Base-by-base conservation (phyloP, 805 yeast genomes). In the Starmerella riodocensis region DNA sequence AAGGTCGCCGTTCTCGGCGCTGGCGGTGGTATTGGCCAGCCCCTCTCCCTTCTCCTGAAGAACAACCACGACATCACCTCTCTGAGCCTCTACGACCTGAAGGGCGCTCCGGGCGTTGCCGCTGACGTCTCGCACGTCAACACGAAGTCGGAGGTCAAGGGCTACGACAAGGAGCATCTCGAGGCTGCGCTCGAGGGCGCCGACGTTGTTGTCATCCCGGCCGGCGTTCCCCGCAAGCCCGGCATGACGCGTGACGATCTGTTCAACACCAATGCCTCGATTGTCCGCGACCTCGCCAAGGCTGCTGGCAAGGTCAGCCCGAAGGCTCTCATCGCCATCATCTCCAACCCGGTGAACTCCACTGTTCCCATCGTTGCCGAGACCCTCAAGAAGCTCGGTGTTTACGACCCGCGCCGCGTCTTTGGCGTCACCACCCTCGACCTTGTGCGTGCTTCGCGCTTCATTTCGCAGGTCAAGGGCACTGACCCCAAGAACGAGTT, bases 201-300 rank as follows among this genome's bases (percentile, higher is more conserved):
- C 43, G 78, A 73, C 47, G 79, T 86, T 45, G 80, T 86, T 49
- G 74, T 86, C 51, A 82, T 86, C 64, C 95, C 96, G 59, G 96
- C 96, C 42, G 96, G 96, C 70, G 93, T 86, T 43, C 96, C 93
- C 70, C 82, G 93, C 75, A 86, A 85, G 70, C 96, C 96, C 53
- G 96, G 96, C 64, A 86, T 86, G 96, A 83, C 95, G 58, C 81
- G 96, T 71, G 96, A 86, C 62, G 96, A 86, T 61, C 71, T 86
- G 56, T 86, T 86, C 78, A 78, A 82, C 71, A 86, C 93, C 69
- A 86, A 86, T 59, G 96, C 96, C 38, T 78, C 93, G 37, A 86
- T 86, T 62, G 95, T 86, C 48, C 77, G 91, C 61, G 94, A 82
- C 64, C 72, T 86, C 63, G 94, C 94, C 60, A 70, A 77, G 64